phyloP scores from a whole-genome alignment of 2,329 filamentous ascomycete genomes.

The Diplocarpon mali region DNA sequence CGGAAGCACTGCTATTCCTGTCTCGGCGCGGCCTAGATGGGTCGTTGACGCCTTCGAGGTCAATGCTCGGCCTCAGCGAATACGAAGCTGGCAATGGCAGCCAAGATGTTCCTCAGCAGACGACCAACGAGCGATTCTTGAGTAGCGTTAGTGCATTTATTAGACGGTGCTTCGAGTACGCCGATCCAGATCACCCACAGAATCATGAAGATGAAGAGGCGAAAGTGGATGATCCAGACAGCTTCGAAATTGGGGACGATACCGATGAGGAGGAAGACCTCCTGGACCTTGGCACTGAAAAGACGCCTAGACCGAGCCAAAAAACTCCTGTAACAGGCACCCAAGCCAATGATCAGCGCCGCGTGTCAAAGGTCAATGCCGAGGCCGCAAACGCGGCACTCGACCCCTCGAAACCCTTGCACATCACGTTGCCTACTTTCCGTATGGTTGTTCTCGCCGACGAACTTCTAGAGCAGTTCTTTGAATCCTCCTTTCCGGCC shows the following conservation, averaged over 20 bases:
- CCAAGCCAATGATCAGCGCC: constrained; percentile 17
- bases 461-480: constrained; percentile 91
- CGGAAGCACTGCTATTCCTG: constrained; percentile 84
- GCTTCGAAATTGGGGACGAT: constrained; percentile 68
- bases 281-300: constrained; percentile 41
- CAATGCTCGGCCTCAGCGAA: constrained; percentile 41
- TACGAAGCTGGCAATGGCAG: constrained; percentile 28
- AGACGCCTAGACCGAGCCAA: constrained; percentile 31
- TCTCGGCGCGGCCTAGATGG: constrained; percentile 80
- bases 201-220: constrained; percentile 36
- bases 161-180: constrained; percentile 92
- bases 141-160: constrained; percentile 95
- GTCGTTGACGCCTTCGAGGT: constrained; percentile 53
- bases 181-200: constrained; percentile 75
- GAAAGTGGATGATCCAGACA: constrained; percentile 30
- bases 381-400: constrained; percentile 81
- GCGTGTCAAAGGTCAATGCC: constrained; percentile 52
- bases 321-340: constrained; percentile 16
- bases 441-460: constrained; percentile 97
- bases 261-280: constrained; percentile 52
- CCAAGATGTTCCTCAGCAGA: constrained; percentile 32
- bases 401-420: constrained; percentile 83
- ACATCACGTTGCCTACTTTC: constrained; percentile 95
- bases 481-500: constrained; percentile 87
- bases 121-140: constrained; percentile 79